A percentile compares a stretch with the other conserved stretches of the same genome.
Conservation (phyloP, 345 rosid species). For the Dipteronia dyeriana region DNA sequence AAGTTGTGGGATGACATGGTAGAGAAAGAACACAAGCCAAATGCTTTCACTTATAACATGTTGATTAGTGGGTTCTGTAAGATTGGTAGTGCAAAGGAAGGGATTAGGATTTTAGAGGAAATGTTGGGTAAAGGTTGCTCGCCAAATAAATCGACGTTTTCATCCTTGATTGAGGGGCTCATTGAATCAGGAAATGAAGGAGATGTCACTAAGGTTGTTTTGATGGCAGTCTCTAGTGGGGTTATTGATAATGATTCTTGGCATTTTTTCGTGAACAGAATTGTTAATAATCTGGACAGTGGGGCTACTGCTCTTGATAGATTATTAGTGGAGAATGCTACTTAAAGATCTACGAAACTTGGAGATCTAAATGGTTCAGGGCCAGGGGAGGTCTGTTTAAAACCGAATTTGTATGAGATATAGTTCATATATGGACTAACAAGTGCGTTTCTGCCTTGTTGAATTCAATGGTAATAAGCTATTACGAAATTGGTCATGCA, state of each 20-base stretch:
- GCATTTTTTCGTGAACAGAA: conserved; percentile 53
- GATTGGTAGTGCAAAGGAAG: conserved; percentile 69
- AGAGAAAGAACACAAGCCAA: conserved; percentile 72
- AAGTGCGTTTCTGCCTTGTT: neutral
- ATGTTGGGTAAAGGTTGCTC: conserved; percentile 72
- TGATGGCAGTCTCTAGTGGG: conserved; percentile 48
- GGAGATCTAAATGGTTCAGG: neutral
- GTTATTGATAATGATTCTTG: conserved; percentile 54
- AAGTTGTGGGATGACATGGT: conserved; percentile 88
- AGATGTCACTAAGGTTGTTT: conserved; percentile 50
- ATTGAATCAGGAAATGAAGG: conserved; percentile 43
- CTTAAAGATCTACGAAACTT: neutral
- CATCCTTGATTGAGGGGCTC: conserved; percentile 54
- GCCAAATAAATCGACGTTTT: conserved; percentile 59
- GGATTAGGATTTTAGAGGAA: conserved; percentile 64
- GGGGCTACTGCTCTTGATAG: conserved; percentile 36
- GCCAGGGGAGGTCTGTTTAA: neutral
- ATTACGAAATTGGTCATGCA: neutral
- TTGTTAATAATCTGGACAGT: conserved; percentile 39
- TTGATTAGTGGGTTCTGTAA: conserved; percentile 70
- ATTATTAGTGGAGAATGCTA: conserved; percentile 35
- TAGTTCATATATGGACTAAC: neutral
- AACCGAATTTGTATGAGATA: neutral
- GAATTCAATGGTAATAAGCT: neutral
- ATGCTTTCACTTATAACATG: conserved; percentile 72